Evolutionary conservation across 208 protist genomes (phyloP), one percentile per base, ranked within the genome.

Genomic region (Jaenimonas drosophilae): DNA sequence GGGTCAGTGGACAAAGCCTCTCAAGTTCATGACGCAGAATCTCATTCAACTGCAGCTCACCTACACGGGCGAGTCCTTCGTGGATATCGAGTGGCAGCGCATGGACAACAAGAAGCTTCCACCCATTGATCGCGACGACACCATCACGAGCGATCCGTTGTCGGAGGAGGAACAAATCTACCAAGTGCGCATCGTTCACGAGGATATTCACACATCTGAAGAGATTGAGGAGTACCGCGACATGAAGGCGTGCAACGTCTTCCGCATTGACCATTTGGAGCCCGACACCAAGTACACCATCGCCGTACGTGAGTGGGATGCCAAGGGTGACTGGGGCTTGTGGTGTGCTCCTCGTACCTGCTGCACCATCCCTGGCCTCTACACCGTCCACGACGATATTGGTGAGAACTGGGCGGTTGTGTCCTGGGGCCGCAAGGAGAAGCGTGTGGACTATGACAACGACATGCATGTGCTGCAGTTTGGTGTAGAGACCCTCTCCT

Each of bases 11-110:
- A 85, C 83, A 21, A 26, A 36, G 26, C 81, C 84, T 38, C 63
- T 92, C 1, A 82, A 89, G 65, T 84, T 91, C 49, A 82, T 96
- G 70, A 96, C 85, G 20, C 81, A 91, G 61, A 92, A 94, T 65
- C 68, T 90, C 11, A 72, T 96, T 26, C 85, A 96, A 51, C 63
- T 96, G n/a, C 61, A 83, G 34, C 67, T 96, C 25, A 77, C 65
- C 27, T 91, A 92, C 65, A 80, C 91, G 45, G 72, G 71, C 34
- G 84, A 96, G 57, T 67, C 60, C 16, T 96, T 92, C 62, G 80
- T 96, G 1, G 84, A 93, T 39, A 66, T 96, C 44, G 80, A 90
- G 51, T 96, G 88, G 83, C 63, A 77, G 32, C 81, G 88, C 39
- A 62, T 78, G 48, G 60, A 62, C 31, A 93, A 92, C 75, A 93